phyloP scores from a whole-genome alignment of 225 moss, liverwort and hornwort genomes.

The Neckera pumila region DNA sequence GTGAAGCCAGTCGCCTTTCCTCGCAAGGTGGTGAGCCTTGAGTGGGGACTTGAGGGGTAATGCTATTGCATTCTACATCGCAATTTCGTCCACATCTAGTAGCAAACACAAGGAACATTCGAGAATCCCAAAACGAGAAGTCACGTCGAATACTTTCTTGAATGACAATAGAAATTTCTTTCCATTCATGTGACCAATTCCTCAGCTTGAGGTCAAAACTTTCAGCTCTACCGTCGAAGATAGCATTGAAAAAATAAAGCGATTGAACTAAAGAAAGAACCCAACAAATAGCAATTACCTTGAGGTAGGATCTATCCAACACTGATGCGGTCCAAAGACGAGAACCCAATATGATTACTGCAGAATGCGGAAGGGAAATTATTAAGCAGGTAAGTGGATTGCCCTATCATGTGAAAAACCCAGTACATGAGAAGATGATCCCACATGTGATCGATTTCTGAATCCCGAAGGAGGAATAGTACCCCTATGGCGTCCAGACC shows the following conservation, averaged over 20 bases:
- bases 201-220: not conserved
- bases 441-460: not conserved
- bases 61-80: not conserved
- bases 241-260: not conserved
- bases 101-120: not conserved
- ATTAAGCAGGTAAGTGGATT: not conserved
- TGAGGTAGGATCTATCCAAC: not conserved
- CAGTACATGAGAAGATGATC: not conserved
- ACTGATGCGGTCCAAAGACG: not conserved
- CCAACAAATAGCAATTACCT: not conserved
- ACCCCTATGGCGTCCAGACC: not conserved
- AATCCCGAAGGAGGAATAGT: not conserved
- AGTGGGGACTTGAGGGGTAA: not conserved
- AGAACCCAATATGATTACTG: not conserved
- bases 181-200: not conserved
- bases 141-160: not conserved
- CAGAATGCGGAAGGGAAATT: not conserved
- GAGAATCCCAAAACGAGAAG: not conserved
- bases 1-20: not conserved
- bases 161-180: not conserved
- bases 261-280: not conserved
- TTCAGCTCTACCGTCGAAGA: not conserved
- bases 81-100: constrained; percentile 7
- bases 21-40: not conserved
- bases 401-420: not conserved